Conservation (phyloP, 768 basidiomycete species). For the Tephrocybe sp. region DNA sequence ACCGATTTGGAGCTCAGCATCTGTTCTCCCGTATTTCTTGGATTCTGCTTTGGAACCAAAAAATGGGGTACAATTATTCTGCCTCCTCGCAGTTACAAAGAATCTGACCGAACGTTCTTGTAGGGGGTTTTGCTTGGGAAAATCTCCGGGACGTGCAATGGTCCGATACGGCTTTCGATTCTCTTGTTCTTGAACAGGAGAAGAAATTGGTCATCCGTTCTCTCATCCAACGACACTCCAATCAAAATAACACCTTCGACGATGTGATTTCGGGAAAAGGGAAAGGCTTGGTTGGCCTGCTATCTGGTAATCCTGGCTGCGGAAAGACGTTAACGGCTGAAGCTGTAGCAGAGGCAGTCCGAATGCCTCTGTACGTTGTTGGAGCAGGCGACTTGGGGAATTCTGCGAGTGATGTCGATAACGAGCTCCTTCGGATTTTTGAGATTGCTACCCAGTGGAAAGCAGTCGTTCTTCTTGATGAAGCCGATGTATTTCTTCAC, state of each 20-base stretch:
- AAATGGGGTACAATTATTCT: constrained; percentile 24
- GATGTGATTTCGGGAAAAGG: constrained; percentile 37
- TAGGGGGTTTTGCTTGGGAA: neutral
- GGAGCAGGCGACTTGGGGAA: constrained; percentile 34
- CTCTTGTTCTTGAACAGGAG: constrained; percentile 30
- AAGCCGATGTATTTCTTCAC: constrained; percentile 35
- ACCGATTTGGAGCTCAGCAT: constrained; percentile 26
- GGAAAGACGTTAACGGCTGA: constrained; percentile 38
- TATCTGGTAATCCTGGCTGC: constrained; percentile 33
- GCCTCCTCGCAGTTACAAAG: neutral
- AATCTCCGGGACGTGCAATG: constrained; percentile 21
- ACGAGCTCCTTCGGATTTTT: constrained; percentile 20
- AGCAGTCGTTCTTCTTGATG: constrained; percentile 35
- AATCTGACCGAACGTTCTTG: neutral
- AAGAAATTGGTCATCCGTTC: constrained; percentile 31
- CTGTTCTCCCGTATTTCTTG: constrained; percentile 23
- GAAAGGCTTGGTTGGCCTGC: constrained; percentile 11
- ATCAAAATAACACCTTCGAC: constrained; percentile 21
- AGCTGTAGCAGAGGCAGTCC: constrained; percentile 30
- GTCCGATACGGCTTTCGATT: constrained; percentile 33
- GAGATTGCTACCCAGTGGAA: constrained; percentile 31
- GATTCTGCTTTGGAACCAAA: constrained; percentile 26
- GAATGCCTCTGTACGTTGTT: constrained; percentile 28
- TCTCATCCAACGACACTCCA: constrained; percentile 25
- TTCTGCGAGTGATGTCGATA: constrained; percentile 22